A percentile compares a stretch with the other conserved stretches of the same genome.
phyloP scores from a whole-genome alignment of 495 filamentous ascomycete genomes.

The Cercophora sp. region DNA sequence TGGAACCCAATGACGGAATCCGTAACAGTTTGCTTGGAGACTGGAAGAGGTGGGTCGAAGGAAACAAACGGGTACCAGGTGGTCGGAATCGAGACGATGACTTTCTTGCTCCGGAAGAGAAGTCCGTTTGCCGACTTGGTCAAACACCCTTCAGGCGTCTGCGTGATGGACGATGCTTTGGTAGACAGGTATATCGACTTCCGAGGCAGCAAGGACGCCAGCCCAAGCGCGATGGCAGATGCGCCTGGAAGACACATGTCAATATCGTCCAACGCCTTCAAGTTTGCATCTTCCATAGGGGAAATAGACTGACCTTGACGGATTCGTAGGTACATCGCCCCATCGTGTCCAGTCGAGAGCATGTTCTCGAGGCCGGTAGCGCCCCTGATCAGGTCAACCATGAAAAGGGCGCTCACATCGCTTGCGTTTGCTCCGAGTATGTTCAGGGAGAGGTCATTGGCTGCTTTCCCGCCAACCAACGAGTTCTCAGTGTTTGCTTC shows the following conservation, averaged over 20 bases:
- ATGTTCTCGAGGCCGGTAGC: constrained; percentile 42
- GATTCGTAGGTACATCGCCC: constrained; percentile 44
- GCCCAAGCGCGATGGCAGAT: background rate
- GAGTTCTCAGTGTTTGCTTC: constrained; percentile 21
- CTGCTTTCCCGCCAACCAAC: constrained; percentile 23
- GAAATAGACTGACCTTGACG: constrained; percentile 33
- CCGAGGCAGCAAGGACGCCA: background rate
- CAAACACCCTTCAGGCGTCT: background rate
- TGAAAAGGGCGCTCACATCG: constrained; percentile 43
- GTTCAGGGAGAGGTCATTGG: constrained; percentile 35
- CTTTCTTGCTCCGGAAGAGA: constrained; percentile 28
- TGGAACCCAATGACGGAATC: constrained; percentile 33
- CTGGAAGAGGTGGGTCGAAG: constrained; percentile 24
- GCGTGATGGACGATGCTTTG: constrained; percentile 5
- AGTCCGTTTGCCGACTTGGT: constrained; percentile 6
- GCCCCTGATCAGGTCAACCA: constrained; percentile 48
- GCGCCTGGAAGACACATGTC: constrained; percentile 2
- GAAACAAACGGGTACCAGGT: constrained; percentile 29
- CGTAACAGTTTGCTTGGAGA: constrained; percentile 1
- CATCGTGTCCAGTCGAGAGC: constrained; percentile 37
- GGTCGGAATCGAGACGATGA: constrained; percentile 37
- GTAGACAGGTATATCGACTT: constrained; percentile 3
- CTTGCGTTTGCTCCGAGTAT: constrained; percentile 43
- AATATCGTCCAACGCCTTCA: background rate
- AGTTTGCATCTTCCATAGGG: background rate